These are phyloP conservation scores for Ceratobasidium sp. DNA, from an alignment of 1,284 basidiomycete species.

Conservation along the genomic window DNA sequence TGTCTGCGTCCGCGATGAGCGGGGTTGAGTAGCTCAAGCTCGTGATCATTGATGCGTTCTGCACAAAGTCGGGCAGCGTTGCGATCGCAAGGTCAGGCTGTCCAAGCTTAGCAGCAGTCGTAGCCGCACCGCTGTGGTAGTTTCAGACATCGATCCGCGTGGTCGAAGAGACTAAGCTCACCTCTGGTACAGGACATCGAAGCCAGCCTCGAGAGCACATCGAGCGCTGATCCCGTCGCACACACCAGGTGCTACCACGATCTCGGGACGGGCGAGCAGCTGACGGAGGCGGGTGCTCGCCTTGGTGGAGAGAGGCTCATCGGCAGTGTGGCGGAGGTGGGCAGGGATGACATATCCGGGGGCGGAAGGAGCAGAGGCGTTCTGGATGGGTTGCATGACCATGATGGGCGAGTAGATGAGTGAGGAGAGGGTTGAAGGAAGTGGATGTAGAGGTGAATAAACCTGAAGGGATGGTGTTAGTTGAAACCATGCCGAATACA, in stretches of 20 bases:
- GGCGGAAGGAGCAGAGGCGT: constrained; percentile 1
- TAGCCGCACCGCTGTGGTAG: constrained; percentile 73
- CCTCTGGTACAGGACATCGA: constrained; percentile 80
- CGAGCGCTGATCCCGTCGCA: constrained; percentile 86
- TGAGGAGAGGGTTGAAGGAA: not conserved
- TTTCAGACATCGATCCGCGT: not conserved
- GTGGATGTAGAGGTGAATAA: constrained; percentile 16
- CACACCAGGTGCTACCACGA: constrained; percentile 83
- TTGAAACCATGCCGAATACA: not conserved
- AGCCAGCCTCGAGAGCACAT: constrained; percentile 81
- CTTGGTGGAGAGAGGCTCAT: constrained; percentile 69
- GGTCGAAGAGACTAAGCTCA: constrained; percentile 47
- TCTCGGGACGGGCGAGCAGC: constrained; percentile 80
- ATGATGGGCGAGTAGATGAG: constrained; percentile 11
- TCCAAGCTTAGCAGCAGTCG: constrained; percentile 80
- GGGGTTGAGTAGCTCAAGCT: constrained; percentile 57
- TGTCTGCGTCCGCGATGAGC: constrained; percentile 86
- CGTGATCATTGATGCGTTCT: constrained; percentile 74
- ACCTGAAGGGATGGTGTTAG: constrained; percentile 28
- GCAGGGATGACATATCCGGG: constrained; percentile 19
- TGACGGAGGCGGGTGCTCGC: constrained; percentile 80
- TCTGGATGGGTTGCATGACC: constrained; percentile 34
- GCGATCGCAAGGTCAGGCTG: constrained; percentile 84
- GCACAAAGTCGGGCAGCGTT: constrained; percentile 80
- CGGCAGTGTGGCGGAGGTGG: constrained; percentile 19